These are phyloP conservation scores for Saccharomyces hybrid DNA, from an alignment of 1,139 yeast genomes.

Conservation along the genomic window DNA sequence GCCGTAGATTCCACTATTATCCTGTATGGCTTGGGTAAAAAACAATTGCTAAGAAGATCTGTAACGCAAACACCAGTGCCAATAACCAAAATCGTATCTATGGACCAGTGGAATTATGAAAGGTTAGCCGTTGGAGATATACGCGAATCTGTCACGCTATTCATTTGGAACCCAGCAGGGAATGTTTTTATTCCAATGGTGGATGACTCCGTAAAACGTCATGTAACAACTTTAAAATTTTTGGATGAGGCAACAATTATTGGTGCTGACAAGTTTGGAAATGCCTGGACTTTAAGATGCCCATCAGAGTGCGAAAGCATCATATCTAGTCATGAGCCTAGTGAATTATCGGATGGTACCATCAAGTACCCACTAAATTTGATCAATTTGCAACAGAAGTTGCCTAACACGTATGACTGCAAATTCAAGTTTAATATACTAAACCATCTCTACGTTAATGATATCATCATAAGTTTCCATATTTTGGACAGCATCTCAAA, in stretches of 20 bases:
- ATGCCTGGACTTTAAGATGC: conserved; percentile 58
- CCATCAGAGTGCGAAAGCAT: conserved; percentile 34
- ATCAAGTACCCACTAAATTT: background rate
- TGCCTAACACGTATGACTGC: conserved; percentile 25
- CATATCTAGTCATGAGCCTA: conserved; percentile 2
- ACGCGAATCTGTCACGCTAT: conserved; percentile 52
- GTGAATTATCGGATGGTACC: background rate
- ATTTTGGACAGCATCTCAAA: conserved; percentile 23
- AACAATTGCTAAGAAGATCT: conserved; percentile 67
- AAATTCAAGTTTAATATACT: conserved; percentile 46
- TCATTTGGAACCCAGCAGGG: conserved; percentile 43
- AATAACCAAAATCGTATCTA: conserved; percentile 41
- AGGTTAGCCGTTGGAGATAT: conserved; percentile 65
- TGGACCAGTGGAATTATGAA: conserved; percentile 47
- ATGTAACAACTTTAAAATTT: conserved; percentile 50
- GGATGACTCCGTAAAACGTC: conserved; percentile 64
- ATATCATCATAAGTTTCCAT: conserved; percentile 57
- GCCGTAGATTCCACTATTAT: conserved; percentile 51
- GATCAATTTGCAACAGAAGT: background rate
- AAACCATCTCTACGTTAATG: conserved; percentile 62
- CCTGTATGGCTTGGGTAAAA: conserved; percentile 67
- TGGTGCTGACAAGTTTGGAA: conserved; percentile 91
- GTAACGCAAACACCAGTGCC: conserved; percentile 36
- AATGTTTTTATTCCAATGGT: conserved; percentile 56
- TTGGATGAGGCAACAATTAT: conserved; percentile 71